These are phyloP conservation scores for Echria macrotheca DNA, from an alignment of 495 filamentous ascomycete genomes.

Conservation along the genomic window DNA sequence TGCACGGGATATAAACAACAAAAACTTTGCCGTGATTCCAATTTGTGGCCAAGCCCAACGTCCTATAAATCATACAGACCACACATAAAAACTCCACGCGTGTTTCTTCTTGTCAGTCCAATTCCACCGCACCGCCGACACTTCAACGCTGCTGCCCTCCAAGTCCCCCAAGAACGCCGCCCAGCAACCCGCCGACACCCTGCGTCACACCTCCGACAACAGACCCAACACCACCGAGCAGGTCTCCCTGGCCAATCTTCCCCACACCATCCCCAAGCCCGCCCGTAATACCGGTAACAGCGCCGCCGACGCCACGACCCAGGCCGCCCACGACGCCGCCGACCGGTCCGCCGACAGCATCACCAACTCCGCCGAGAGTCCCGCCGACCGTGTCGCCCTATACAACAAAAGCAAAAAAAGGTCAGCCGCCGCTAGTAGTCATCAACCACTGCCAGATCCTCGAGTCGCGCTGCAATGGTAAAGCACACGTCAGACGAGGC, in stretches of 20 bases:
- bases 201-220: constrained; percentile 20
- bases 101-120: background rate
- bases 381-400: constrained; percentile 23
- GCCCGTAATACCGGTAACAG: constrained; percentile 19
- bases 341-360: constrained; percentile 20
- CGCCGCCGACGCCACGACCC: constrained; percentile 19
- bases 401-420: background rate
- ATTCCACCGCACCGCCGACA: background rate
- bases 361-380: constrained; percentile 23
- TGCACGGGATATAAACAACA: too few species aligned
- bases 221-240: constrained; percentile 20
- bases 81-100: too few species aligned
- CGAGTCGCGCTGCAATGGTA: background rate
- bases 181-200: constrained; percentile 20
- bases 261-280: constrained; percentile 21
- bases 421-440: background rate
- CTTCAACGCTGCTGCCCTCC: constrained; percentile 1
- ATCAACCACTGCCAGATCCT: constrained; percentile 18
- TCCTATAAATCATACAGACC: too few species aligned
- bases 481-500: background rate
- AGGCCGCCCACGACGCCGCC: constrained; percentile 21
- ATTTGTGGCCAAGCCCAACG: too few species aligned
- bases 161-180: constrained; percentile 18
- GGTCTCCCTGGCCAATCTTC: constrained; percentile 22
- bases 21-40: too few species aligned